phyloP scores from a whole-genome alignment of 331 rosid genomes.

The Malus hybrid region DNA sequence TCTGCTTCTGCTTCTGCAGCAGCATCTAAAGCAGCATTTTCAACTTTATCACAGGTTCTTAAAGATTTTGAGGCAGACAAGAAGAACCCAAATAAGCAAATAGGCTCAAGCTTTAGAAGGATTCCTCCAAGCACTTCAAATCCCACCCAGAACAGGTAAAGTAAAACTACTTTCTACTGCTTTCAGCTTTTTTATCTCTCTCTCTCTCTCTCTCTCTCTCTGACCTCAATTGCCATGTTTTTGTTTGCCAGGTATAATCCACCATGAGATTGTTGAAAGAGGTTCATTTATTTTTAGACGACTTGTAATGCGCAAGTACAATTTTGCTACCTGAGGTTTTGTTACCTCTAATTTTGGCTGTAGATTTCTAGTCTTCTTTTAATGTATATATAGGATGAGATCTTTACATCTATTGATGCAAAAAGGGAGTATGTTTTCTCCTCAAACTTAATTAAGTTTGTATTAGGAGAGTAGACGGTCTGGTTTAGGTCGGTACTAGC shows the following conservation, averaged over 20 bases:
- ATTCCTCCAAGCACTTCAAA: slow-evolving; percentile 63
- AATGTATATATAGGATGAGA: background rate
- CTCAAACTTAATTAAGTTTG: no score
- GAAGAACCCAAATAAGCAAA: slow-evolving; percentile 36
- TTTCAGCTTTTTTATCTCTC: slow-evolving; percentile 12
- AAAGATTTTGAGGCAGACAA: slow-evolving; percentile 20
- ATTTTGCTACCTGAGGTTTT: background rate
- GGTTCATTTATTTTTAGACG: background rate
- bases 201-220: background rate
- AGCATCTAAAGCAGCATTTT: background rate
- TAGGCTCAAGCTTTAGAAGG: slow-evolving; percentile 38
- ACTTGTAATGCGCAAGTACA: background rate
- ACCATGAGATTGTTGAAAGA: slow-evolving; percentile 25
- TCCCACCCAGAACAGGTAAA: slow-evolving; percentile 68
- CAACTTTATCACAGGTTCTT: slow-evolving; percentile 26
- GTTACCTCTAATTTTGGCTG: background rate
- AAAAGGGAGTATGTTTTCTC: no score
- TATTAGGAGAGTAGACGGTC: no score
- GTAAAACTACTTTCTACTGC: background rate
- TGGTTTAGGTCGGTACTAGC: no score
- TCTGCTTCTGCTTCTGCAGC: slow-evolving; percentile 1
- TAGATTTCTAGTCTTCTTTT: background rate
- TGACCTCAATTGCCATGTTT: slow-evolving; percentile 20
- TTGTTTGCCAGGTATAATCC: slow-evolving; percentile 43
- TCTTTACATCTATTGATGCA: no score